These are phyloP conservation scores for Hapsidospora chrysogenum DNA, from an alignment of 495 filamentous ascomycete genomes.

Conservation along the genomic window DNA sequence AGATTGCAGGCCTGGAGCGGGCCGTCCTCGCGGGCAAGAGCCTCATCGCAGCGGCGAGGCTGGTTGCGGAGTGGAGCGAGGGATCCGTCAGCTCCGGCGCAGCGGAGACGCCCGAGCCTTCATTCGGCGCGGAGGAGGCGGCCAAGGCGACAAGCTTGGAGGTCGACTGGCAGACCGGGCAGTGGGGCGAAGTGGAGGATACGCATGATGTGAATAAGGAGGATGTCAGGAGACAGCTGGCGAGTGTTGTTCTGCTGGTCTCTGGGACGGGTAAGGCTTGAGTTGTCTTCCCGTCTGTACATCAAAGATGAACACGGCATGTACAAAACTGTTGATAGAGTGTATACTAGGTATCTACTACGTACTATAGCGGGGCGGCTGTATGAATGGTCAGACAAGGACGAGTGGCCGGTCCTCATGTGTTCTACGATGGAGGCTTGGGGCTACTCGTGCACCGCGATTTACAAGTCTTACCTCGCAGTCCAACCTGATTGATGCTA, in stretches of 20 bases:
- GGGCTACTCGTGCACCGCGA: no score
- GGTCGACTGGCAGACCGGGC: conserved; percentile 74
- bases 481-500: no score
- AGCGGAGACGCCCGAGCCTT: conserved; percentile 7
- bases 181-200: conserved; percentile 96
- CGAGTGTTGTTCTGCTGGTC: conserved; percentile 67
- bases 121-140: conserved; percentile 54
- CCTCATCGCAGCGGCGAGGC: conserved; percentile 53
- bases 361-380: no score
- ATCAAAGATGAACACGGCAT: no score
- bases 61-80: conserved; percentile 81
- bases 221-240: conserved; percentile 76
- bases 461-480: no score
- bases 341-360: no score
- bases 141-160: conserved; percentile 64
- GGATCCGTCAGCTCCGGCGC: conserved; percentile 27
- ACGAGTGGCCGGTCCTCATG: no score
- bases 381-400: no score
- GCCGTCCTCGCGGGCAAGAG: conserved; percentile 75
- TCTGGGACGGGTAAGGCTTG: conserved; percentile 28
- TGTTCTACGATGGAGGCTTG: no score
- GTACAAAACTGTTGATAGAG: no score
- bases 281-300: no score
- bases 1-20: conserved; percentile 75
- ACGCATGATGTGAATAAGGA: conserved; percentile 95